phyloP scores from a whole-genome alignment of 2,329 filamentous ascomycete species.

The Metarhizium robertsii region DNA sequence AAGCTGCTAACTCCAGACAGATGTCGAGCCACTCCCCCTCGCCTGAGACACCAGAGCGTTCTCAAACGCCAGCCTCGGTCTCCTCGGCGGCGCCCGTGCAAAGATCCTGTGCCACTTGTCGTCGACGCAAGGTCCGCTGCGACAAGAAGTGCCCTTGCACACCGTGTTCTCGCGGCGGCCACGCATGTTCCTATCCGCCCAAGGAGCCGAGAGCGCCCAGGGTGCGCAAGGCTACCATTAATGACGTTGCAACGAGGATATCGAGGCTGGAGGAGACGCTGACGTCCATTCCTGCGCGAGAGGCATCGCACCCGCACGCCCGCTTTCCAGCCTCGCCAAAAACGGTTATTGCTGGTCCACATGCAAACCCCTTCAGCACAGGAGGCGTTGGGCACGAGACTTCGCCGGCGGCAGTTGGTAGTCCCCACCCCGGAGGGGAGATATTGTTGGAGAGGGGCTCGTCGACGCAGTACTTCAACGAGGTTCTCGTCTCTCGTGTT shows the following conservation, averaged over 20 bases:
- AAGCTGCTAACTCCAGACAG: not conserved
- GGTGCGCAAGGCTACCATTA: slow-evolving; percentile 19
- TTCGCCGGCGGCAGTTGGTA: not conserved
- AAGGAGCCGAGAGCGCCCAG: slow-evolving; percentile 15
- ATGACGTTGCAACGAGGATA: slow-evolving; percentile 26
- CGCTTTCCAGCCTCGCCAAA: not conserved
- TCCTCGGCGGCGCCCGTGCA: slow-evolving; percentile 1
- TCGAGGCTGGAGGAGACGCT: slow-evolving; percentile 21
- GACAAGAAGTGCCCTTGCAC: slow-evolving; percentile 62
- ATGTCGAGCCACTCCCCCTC: not conserved
- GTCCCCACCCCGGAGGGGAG: slow-evolving; percentile 9
- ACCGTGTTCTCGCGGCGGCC: slow-evolving; percentile 48
- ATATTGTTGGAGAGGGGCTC: slow-evolving; percentile 22
- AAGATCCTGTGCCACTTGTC: slow-evolving; percentile 30
- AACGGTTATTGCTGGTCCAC: not conserved
- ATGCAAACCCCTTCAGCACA: not conserved
- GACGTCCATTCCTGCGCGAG: not conserved
- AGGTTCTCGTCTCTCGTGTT: slow-evolving; percentile 24
- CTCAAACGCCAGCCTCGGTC: not conserved
- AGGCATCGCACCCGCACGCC: not conserved
- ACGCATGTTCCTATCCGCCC: slow-evolving; percentile 21
- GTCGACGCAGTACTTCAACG: slow-evolving; percentile 27
- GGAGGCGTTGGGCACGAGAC: not conserved
- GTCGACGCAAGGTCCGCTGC: slow-evolving; percentile 57
- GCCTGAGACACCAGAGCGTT: not conserved